These are phyloP conservation scores for Ploettnerulaceae sp. DNA, from an alignment of 2,329 filamentous ascomycete species.

Conservation along the genomic window DNA sequence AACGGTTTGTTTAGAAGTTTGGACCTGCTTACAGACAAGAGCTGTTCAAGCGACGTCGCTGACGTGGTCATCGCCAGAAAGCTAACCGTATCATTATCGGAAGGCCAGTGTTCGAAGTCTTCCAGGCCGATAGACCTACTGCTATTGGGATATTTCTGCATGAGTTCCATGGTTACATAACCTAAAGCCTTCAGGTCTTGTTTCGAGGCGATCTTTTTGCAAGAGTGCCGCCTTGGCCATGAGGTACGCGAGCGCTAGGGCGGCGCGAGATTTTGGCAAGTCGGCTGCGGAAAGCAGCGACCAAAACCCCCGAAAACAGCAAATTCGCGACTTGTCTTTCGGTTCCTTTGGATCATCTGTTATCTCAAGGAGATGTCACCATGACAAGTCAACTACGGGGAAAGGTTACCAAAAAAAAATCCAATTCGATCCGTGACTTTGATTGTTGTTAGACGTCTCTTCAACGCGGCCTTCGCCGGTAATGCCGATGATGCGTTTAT, in stretches of 20 bases:
- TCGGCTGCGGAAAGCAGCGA: slow-evolving; percentile 19
- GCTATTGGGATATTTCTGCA: slow-evolving; percentile 8
- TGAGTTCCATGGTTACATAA: slow-evolving; percentile 9
- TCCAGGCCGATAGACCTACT: slow-evolving; percentile 5
- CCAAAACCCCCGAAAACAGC: slow-evolving; percentile 22
- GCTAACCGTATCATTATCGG: slow-evolving; percentile 1
- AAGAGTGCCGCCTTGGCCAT: slow-evolving; percentile 4
- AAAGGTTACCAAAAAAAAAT: too few species aligned
- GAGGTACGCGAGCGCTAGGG: slow-evolving; percentile 21
- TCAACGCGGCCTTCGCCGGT: too few species aligned
- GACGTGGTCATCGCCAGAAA: slow-evolving; percentile 8
- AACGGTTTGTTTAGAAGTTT: not conserved
- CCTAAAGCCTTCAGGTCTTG: slow-evolving; percentile 5
- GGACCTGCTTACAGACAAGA: not conserved
- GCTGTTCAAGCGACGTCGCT: slow-evolving; percentile 7
- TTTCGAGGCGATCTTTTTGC: not conserved
- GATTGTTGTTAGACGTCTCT: too few species aligned
- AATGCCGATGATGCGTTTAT: too few species aligned
- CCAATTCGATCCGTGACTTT: too few species aligned
- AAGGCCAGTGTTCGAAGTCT: slow-evolving; percentile 6
- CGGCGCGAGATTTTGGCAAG: slow-evolving; percentile 22
- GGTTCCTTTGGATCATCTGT: too few species aligned
- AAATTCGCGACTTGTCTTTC: too few species aligned
- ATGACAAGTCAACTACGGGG: too few species aligned
- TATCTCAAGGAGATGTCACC: too few species aligned